Base-by-base conservation (phyloP, 78 protist genomes). In the Cavenderia fasciculata region DNA sequence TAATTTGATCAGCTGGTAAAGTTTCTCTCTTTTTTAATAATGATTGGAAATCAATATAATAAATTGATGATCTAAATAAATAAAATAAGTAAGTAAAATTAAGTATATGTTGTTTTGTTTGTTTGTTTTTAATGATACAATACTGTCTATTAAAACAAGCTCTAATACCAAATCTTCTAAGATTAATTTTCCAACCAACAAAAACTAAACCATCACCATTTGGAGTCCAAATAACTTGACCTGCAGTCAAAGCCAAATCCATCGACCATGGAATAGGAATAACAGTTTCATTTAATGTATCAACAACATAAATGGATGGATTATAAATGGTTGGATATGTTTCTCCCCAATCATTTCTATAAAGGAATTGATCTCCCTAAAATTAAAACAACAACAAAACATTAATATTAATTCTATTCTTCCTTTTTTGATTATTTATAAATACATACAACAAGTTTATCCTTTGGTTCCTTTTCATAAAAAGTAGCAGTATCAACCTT, bases 291-390 rank as follows among this genome's bases (percentile, higher is more conserved):
- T 82, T 51, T 7, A 27, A 21, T 29, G 68, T 52, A 68, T 82
- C 90, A 16, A 65, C n/a, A 0, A 82, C 73, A 68, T 34, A 82
- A 38, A 82, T 66, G 8, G 78, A 40, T 52, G 78, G 90, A 16
- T 27, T 34, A 10, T 27, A 23, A 29, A 62, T 16, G 14, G 56
- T 18, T 44, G 51, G 18, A 57, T 82, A 82, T 21, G 90, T 68
- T 43, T 82, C 90, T n/a, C 90, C 90, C 68, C 74, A 69, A 82
- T 47, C 65, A 19, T 57, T 74, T 44, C 5, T 52, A n/a, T 51
- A 68, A 19, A 82, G 21, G n/a, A 18, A 68, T 40, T 68, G 47
- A 21, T 68, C 90, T 14, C 90, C 52, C 6, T 11, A 6, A 44
- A 11, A 44, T 44, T 44, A 11, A 44, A 44, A 11, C 10, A 44